Conservation (phyloP, 208 protist genomes). For the Crithidia brevicula region DNA sequence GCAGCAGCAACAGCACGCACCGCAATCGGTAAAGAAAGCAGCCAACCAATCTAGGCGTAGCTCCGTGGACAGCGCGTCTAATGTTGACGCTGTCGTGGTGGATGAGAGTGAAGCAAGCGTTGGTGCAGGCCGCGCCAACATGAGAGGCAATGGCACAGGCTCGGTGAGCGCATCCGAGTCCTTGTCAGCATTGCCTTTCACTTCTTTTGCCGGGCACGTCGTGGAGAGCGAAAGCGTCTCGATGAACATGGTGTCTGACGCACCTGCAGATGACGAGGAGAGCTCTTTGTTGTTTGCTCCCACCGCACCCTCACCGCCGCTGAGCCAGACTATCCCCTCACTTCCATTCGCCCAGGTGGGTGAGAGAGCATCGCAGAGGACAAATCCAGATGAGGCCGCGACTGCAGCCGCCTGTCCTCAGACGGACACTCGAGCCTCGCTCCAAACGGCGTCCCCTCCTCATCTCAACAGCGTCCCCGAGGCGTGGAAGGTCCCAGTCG, state of each 20-base stretch:
- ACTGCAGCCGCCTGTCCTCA: no score
- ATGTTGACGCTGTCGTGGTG: not conserved
- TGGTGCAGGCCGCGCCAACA: not conserved
- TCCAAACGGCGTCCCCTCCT: no score
- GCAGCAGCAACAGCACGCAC: no score
- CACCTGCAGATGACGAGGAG: not conserved
- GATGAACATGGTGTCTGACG: not conserved
- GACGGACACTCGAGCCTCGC: no score
- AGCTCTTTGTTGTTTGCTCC: not conserved
- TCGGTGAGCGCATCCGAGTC: no score
- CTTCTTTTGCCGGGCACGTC: no score
- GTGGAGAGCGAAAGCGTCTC: not conserved
- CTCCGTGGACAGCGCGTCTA: no score
- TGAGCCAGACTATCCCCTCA: not conserved
- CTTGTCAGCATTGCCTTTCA: no score
- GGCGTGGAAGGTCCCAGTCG: slow-evolving; percentile 46
- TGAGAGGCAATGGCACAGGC: not conserved
- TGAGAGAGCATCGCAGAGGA: not conserved
- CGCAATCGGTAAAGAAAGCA: no score
- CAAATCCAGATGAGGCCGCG: no score
- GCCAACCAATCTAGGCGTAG: no score
- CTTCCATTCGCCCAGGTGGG: not conserved
- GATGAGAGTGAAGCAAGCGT: not conserved
- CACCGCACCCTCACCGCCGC: not conserved
- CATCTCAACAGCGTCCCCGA: slow-evolving; percentile 24